Conservation (phyloP, 2,329 filamentous ascomycete genomes). For the Ophiostoma ips region DNA sequence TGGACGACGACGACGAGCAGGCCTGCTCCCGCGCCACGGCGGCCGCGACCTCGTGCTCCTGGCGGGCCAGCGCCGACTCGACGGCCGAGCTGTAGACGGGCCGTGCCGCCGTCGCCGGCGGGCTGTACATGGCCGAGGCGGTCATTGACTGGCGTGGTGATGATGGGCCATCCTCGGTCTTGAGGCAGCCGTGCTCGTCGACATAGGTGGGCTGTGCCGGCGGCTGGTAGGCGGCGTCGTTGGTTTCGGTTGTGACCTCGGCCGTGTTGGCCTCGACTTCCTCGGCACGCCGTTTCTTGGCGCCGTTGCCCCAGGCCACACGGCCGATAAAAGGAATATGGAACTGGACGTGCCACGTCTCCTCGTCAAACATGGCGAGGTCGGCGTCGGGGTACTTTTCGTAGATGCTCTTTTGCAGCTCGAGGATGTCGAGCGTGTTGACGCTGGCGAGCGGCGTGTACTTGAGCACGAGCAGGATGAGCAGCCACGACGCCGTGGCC, state of each 20-base stretch:
- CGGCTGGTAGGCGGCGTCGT: neutral
- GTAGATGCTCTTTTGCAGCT: conserved; percentile 12
- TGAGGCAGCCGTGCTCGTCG: neutral
- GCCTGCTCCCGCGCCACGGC: conserved; percentile 1
- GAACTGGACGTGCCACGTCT: conserved; percentile 6
- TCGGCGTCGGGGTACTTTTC: conserved; percentile 11
- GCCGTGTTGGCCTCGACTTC: neutral
- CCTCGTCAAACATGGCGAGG: conserved; percentile 7
- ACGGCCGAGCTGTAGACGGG: conserved; percentile 2
- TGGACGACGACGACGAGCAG: no score
- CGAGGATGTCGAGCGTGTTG: conserved; percentile 10
- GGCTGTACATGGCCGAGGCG: neutral
- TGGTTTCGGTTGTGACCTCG: neutral
- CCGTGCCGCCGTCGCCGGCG: neutral
- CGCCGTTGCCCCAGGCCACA: conserved; percentile 1
- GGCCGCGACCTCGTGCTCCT: conserved; percentile 5
- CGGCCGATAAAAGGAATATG: conserved; percentile 2
- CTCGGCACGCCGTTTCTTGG: neutral
- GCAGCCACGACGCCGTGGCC: conserved; percentile 7
- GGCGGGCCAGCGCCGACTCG: conserved; percentile 1
- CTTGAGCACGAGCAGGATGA: conserved; percentile 9
- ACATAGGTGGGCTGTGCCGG: conserved; percentile 1
- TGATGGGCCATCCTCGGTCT: neutral
- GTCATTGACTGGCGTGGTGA: neutral
- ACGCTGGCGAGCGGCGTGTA: conserved; percentile 10